Evolutionary conservation across 345 rosid genomes (phyloP).

Genomic region (Mercurialis annua): DNA sequence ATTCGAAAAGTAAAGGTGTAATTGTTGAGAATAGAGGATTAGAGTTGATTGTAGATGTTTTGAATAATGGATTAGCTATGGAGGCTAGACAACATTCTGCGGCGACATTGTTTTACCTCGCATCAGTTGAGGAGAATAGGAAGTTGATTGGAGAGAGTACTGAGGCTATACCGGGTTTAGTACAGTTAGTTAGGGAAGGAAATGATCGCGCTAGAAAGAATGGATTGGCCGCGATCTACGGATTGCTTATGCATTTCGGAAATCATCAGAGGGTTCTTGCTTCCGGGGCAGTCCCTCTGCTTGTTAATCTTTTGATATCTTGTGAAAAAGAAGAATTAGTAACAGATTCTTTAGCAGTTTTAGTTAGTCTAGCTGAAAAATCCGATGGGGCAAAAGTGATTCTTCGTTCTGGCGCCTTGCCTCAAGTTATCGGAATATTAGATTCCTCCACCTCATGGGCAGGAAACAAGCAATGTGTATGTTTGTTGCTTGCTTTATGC

Average conservation of each 20-base stretch:
- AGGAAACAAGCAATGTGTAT: slow-evolving; percentile 59
- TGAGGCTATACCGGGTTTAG: slow-evolving; percentile 50
- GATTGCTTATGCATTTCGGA: slow-evolving; percentile 48
- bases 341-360: slow-evolving; percentile 63
- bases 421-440: slow-evolving; percentile 37
- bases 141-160: slow-evolving; percentile 58
- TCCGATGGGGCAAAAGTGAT: slow-evolving; percentile 57
- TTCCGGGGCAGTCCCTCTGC: slow-evolving; percentile 50
- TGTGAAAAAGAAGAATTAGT: slow-evolving; percentile 43
- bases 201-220: slow-evolving; percentile 52
- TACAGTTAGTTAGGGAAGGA: slow-evolving; percentile 45
- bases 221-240: slow-evolving; percentile 63
- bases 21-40: slow-evolving; percentile 55
- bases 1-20: slow-evolving; percentile 43
- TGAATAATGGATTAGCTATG: slow-evolving; percentile 41
- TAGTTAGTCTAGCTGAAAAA: slow-evolving; percentile 61
- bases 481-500: slow-evolving; percentile 64
- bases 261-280: slow-evolving; percentile 61
- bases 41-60: slow-evolving; percentile 39
- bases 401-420: slow-evolving; percentile 44
- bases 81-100: slow-evolving; percentile 76
- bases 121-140: slow-evolving; percentile 60
- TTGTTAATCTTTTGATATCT: slow-evolving; percentile 43
- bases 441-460: slow-evolving; percentile 46
- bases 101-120: slow-evolving; percentile 59